These are phyloP conservation scores for Udeniomyces megalosporus DNA, from an alignment of 768 basidiomycete species.

Conservation along the genomic window DNA sequence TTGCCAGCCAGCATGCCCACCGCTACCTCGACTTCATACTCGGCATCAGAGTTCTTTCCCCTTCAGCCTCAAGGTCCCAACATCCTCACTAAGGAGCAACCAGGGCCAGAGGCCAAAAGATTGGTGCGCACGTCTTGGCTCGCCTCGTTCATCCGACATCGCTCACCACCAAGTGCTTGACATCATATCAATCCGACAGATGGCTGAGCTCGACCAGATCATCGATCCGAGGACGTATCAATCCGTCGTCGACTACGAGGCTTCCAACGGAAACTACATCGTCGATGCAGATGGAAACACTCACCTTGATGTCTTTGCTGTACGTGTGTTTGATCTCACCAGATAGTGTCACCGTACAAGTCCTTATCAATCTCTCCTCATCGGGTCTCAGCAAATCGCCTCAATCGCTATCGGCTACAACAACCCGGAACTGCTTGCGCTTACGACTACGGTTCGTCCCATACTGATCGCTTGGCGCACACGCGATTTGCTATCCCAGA, in stretches of 20 bases:
- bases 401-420: constrained; percentile 32
- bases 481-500: not conserved
- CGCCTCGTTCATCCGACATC: too few relatives aligned
- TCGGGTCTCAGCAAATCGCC: constrained; percentile 14
- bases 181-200: not conserved
- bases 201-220: not conserved
- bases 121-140: constrained; percentile 14
- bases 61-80: constrained; percentile 6
- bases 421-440: constrained; percentile 24
- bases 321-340: too few relatives aligned
- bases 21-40: not conserved
- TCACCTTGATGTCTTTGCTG: constrained; percentile 31
- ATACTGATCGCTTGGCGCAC: not conserved
- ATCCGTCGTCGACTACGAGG: constrained; percentile 12
- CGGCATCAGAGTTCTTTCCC: not conserved
- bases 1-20: not conserved
- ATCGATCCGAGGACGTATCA: constrained; percentile 17
- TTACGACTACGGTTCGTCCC: constrained; percentile 23
- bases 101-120: constrained; percentile 16
- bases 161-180: too few relatives aligned
- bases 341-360: too few relatives aligned
- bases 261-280: constrained; percentile 29
- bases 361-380: not conserved
- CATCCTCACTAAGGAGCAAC: constrained; percentile 15
- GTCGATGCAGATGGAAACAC: constrained; percentile 34